Percentiles rank a stretch among this genome's conserved stretches.
phyloP scores from a whole-genome alignment of 805 yeast species.

The Ogataea pilisensis region DNA sequence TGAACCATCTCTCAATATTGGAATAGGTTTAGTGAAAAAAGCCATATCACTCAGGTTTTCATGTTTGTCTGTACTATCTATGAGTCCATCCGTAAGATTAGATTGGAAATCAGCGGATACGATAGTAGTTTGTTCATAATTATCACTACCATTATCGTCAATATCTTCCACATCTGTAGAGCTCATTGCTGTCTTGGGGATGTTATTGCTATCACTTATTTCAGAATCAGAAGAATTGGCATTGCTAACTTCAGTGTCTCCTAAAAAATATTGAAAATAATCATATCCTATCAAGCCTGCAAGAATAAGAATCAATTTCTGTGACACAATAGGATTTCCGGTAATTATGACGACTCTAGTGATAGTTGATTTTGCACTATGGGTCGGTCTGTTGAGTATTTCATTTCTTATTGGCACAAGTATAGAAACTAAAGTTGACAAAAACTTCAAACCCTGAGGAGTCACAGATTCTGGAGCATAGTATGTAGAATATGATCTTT shows the following conservation, averaged over 20 bases:
- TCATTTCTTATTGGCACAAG: conserved; percentile 36
- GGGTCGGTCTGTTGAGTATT: conserved; percentile 34
- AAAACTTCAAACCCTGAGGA: conserved; percentile 31
- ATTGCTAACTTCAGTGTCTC: not conserved
- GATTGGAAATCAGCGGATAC: not conserved
- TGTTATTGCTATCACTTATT: not conserved
- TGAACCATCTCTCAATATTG: conserved; percentile 14
- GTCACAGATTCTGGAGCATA: conserved; percentile 5
- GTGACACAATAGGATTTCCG: conserved; percentile 53
- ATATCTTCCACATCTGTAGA: not conserved
- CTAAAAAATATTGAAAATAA: conserved; percentile 6
- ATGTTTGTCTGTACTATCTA: not conserved
- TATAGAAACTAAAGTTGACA: conserved; percentile 45
- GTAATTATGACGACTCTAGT: conserved; percentile 49
- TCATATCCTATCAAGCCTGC: conserved; percentile 45
- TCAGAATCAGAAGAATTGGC: not conserved
- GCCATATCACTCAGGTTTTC: conserved; percentile 2
- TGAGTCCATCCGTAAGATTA: not conserved
- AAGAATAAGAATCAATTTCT: conserved; percentile 48
- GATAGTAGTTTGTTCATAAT: not conserved
- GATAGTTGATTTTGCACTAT: conserved; percentile 21
- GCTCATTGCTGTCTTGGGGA: not conserved
- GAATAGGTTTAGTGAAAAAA: conserved; percentile 18
- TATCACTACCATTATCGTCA: not conserved
- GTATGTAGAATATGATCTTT: conserved; percentile 8